Base-by-base conservation (phyloP, 2,329 filamentous ascomycete genomes). In the Teratosphaeria destructans region DNA sequence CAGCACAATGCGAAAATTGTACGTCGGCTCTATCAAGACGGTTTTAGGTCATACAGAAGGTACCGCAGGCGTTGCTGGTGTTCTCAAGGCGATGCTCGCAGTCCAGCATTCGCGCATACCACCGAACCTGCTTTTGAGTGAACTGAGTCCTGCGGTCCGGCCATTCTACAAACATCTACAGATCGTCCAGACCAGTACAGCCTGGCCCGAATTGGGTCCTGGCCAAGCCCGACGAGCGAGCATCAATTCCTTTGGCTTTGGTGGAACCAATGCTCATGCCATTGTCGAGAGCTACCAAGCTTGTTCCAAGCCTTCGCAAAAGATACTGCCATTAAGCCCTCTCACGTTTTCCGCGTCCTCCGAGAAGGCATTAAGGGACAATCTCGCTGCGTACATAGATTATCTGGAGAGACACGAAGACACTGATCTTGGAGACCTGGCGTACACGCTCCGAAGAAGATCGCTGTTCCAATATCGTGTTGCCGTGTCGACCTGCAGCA, bases 61-160 rank as follows among this genome's bases (percentile, higher is more conserved):
- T 6, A 35, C 54, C 14, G 57, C 59, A 14, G 59, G 59, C 26
- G 32, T 61, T 14, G 62, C 61, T 12, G 60, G 60, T 7, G 16
- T 60, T 27, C 57, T 61, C 26, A 63, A 65, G 56, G 57, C 63
- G 1, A 54, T 64, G 6, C 55, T 70, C 1, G 59, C 61, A 7
- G 27, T 70, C 16, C 62, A 71, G 53, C 57, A 65, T 29, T 61
- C 59, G 12, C 27, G 54, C 10, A 66, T 71, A n/a, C 63, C 64
- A 14, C 65, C 67, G 29, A 55, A 29, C 32, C 14, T 55, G 16
- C 3, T 14, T 12, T 55, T 26, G 6, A n/a, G 34, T 11, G 32
- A 19, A 11, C 53, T 26, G 3, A 55, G 32, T 29, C 53, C 35
- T 12, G 11, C 35, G 35, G 16, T 39, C 11, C 35, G 11, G 35